Evolutionary conservation across 495 filamentous ascomycete species (phyloP), one percentile per base, ranked within the genome.

Genomic region (Aspergillus cavernicola): DNA sequence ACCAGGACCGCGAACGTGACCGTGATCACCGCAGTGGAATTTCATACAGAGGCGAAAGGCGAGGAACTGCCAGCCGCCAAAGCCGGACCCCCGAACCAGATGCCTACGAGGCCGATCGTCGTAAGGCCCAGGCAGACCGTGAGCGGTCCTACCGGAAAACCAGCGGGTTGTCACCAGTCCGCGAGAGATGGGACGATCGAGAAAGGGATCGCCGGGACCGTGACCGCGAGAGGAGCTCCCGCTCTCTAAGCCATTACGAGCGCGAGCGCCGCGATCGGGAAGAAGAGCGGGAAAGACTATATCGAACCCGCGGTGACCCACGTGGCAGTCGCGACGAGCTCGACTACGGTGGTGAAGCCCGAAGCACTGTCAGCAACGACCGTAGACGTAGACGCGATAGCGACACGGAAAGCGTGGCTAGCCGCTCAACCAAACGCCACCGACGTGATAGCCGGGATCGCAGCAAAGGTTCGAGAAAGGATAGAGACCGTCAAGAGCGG

Each of bases 91-190:
- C 89, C 6, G 92, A 97, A 65, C 80, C 80, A 22, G 89, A 96
- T 65, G 83, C 87, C 12, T 95, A 95, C 63, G 90, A 93, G 67
- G 89, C 88, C 39, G 90, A 95, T 62, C 85, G 90, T 40, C 83
- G 86, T 52, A 89, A 92, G 64, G 89, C 89, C 16, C 87, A 88
- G 63, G 88, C 88, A 22, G 89, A 92, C 58, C 86, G 90, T 24
- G 91, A 95, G 68, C 82, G 88, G 39, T 89, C 90, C 53, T 92
- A 90, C 68, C 85, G 88, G 62, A 92, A 92, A 66, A 73, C 79
- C 39, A 86, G 82, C 64, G 83, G 82, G 60, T 81, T 87, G 43
- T 75, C 72, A 11, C 73, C 70, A 12, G 61, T 67, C n/a, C 71
- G 67, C n/a, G 72, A 75, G 36, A 56, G 70, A 35, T 73, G 78